Conservation (phyloP, 306 rosid species). For the Ceratonia siliqua region DNA sequence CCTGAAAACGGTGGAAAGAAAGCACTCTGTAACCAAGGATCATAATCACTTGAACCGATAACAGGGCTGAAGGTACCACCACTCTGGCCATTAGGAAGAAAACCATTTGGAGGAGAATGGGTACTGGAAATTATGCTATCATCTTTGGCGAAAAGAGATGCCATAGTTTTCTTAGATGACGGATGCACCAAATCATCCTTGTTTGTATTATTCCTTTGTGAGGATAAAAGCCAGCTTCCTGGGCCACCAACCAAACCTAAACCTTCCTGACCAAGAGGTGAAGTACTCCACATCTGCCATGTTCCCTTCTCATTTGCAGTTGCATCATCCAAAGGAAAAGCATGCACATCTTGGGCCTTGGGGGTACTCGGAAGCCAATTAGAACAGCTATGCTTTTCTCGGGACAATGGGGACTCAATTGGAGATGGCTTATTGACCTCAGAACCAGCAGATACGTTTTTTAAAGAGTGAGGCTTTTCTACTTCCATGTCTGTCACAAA, state of each 20-base stretch:
- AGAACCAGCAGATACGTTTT: constrained; percentile 57
- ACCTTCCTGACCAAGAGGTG: constrained; percentile 93
- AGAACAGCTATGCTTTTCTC: constrained; percentile 73
- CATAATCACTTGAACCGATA: constrained; percentile 59
- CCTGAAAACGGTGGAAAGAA: constrained; percentile 77
- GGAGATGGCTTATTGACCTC: constrained; percentile 88
- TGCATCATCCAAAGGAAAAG: constrained; percentile 53
- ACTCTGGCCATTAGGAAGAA: constrained; percentile 75
- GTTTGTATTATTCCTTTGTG: constrained; percentile 61
- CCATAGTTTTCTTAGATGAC: constrained; percentile 73
- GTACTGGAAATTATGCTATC: constrained; percentile 61
- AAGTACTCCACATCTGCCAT: constrained; percentile 96
- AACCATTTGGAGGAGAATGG: constrained; percentile 65
- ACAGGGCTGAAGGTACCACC: constrained; percentile 68
- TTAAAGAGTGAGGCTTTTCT: constrained; percentile 58
- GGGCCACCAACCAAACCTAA: constrained; percentile 84
- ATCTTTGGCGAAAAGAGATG: constrained; percentile 77
- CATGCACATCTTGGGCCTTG: constrained; percentile 51
- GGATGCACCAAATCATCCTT: constrained; percentile 73
- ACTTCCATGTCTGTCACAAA: constrained; percentile 57
- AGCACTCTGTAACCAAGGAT: constrained; percentile 76
- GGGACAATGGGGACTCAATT: constrained; percentile 87
- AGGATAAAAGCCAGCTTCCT: constrained; percentile 75
- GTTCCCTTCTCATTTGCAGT: constrained; percentile 70
- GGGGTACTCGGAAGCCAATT: constrained; percentile 55